A percentile compares a stretch with the other conserved stretches of the same genome.
Evolutionary conservation across 495 filamentous ascomycete genomes (phyloP).

Genomic region (Xylaria castorea): DNA sequence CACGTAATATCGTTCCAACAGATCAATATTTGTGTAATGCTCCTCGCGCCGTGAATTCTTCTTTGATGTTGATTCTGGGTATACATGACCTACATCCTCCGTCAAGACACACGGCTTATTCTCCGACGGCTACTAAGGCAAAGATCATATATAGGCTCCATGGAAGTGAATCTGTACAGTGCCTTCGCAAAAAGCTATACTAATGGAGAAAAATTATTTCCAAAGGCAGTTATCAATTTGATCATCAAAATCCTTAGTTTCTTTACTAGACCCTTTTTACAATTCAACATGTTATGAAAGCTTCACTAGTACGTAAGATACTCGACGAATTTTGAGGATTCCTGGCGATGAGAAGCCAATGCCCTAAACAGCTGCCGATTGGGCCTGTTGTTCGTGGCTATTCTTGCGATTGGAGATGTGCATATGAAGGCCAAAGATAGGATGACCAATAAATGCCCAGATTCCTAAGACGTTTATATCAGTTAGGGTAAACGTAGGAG

Average conservation of each 20-base stretch:
- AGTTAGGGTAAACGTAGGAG: not conserved
- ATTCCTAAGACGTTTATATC: not conserved
- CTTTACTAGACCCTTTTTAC: not conserved
- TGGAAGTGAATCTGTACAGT: not conserved
- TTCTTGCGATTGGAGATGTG: not conserved
- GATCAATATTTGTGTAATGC: not conserved
- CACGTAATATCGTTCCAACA: no score
- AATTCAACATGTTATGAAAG: not conserved
- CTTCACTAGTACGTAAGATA: not conserved
- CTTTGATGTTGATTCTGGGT: not conserved
- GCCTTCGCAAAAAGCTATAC: not conserved
- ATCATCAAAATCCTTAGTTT: not conserved
- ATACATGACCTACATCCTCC: not conserved
- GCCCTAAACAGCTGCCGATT: not conserved
- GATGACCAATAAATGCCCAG: conserved; percentile 9
- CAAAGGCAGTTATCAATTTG: not conserved
- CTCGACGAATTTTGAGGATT: not conserved
- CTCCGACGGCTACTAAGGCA: not conserved
- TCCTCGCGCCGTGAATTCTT: not conserved
- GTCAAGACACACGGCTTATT: not conserved
- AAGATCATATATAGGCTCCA: not conserved
- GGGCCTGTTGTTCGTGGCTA: not conserved
- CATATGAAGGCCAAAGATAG: not conserved
- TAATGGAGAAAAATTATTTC: not conserved
- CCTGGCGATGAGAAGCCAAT: not conserved